These are phyloP conservation scores for Eucalyptus sp. DNA, from an alignment of 345 rosid genomes.

Conservation along the genomic window DNA sequence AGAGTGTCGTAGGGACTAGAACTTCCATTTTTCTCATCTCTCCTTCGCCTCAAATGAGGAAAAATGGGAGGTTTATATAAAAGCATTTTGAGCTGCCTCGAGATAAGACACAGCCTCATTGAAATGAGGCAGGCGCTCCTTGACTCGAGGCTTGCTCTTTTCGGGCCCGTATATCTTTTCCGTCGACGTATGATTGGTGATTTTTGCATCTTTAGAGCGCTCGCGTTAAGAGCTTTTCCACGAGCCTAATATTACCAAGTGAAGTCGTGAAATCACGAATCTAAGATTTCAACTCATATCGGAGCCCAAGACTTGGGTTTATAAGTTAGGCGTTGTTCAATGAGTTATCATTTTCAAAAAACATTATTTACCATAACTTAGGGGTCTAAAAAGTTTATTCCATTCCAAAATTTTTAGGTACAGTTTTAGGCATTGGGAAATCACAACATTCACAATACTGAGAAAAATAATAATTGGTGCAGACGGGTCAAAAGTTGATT, in stretches of 20 bases:
- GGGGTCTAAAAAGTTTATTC: background rate
- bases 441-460: background rate
- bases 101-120: background rate
- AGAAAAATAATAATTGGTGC: background rate
- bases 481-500: no score
- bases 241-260: background rate
- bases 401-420: background rate
- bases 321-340: background rate
- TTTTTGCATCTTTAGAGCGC: background rate
- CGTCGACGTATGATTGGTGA: background rate
- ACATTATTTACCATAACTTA: background rate
- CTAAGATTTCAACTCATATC: background rate
- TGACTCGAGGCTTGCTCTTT: background rate
- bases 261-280: background rate
- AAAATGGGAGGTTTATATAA: background rate
- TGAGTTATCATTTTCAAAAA: background rate
- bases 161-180: background rate
- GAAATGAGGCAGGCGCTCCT: background rate
- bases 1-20: no score
- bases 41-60: no score
- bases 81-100: background rate
- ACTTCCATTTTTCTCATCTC: no score
- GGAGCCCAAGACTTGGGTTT: background rate
- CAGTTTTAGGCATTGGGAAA: background rate
- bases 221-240: background rate